Evolutionary conservation across 116 monocot genomes (phyloP).

Genomic region (Posidonia oceanica): DNA sequence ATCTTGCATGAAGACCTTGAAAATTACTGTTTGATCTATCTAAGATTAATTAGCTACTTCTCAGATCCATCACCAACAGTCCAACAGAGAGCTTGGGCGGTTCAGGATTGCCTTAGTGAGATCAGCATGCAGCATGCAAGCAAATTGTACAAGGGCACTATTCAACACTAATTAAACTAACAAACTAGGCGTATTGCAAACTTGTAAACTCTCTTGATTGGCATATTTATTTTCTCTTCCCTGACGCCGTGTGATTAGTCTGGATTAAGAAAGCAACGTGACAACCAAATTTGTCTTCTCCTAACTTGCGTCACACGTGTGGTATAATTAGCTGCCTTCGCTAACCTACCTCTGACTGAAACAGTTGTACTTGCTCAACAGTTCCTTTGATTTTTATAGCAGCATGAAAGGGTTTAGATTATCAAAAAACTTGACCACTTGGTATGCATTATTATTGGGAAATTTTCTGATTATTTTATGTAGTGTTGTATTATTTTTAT

Average conservation of each 20-base stretch:
- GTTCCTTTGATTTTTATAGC: background rate
- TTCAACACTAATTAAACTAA: background rate
- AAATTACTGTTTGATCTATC: too few species aligned
- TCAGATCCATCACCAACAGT: too few species aligned
- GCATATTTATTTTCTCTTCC: background rate
- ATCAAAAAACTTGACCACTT: background rate
- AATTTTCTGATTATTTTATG: too few species aligned
- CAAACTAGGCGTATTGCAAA: background rate
- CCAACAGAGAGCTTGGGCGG: too few species aligned
- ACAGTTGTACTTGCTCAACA: background rate
- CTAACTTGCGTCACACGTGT: too few species aligned
- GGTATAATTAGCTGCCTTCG: too few species aligned
- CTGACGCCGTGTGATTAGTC: background rate
- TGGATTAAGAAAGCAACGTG: background rate
- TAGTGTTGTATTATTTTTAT: too few species aligned
- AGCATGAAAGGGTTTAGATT: background rate
- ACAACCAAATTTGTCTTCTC: too few species aligned
- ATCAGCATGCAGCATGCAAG: background rate
- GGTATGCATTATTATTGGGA: background rate
- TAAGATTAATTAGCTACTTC: too few species aligned
- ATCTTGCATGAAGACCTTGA: too few species aligned
- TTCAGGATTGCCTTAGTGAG: too few species aligned
- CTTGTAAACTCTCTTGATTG: background rate
- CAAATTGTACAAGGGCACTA: background rate
- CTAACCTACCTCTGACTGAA: constrained; percentile 1